Percentiles rank a stretch among this genome's conserved stretches.
These are phyloP conservation scores for Neurospora terricola DNA, from an alignment of 495 filamentous ascomycete genomes.

Conservation along the genomic window DNA sequence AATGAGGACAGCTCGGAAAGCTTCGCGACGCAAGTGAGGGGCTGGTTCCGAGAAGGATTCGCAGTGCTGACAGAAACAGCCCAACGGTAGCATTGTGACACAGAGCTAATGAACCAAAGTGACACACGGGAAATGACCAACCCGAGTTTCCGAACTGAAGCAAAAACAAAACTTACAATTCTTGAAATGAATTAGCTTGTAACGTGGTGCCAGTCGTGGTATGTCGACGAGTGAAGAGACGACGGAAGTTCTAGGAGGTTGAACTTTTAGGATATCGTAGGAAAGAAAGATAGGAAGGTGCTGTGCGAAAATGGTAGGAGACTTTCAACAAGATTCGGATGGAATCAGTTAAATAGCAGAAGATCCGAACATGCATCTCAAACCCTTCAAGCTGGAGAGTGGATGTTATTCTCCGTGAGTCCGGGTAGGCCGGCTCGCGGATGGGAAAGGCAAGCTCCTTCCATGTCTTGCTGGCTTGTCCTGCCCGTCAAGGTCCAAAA, in stretches of 20 bases:
- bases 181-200: neutral
- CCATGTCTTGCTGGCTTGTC: neutral
- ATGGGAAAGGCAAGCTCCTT: neutral
- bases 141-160: neutral
- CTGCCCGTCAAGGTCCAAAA: neutral
- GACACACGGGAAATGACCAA: neutral
- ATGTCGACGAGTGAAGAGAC: neutral
- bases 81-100: neutral
- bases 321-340: neutral
- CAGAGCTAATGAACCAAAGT: neutral
- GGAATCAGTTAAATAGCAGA: neutral
- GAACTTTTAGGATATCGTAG: neutral
- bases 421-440: neutral
- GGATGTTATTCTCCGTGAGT: neutral
- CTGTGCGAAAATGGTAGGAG: neutral
- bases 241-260: neutral
- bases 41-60: neutral
- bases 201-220: neutral
- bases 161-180: neutral
- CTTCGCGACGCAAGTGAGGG: neutral
- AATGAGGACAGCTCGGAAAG: neutral
- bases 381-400: neutral
- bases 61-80: neutral
- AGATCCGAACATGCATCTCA: neutral
- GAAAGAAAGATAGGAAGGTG: neutral